Base-by-base conservation (phyloP, 78 protist genomes). In the Creolimax fragrantissima region DNA sequence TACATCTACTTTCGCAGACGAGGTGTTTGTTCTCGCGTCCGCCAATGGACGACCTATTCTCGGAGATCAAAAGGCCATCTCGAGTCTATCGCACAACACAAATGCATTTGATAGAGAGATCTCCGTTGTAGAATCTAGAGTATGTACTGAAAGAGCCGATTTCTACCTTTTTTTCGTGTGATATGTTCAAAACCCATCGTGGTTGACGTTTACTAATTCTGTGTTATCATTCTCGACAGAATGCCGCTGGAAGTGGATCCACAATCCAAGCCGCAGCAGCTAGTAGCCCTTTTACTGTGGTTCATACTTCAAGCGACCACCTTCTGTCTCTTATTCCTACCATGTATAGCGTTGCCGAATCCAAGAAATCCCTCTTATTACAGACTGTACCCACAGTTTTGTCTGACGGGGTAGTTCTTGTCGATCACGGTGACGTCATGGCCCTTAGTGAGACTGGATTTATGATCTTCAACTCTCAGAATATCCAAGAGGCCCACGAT, bases 401-500 rank as follows among this genome's bases (percentile, higher is more conserved):
- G 74, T 7, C 74, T 24, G 11, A 47, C 11, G 74, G 74, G 11
- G 74, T 47, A 11, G 37, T 11, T 47, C 74, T 47, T 11, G 74
- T 11, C 7, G 74, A 47, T 47, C 74, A 47, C 74, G 74, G 74
- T 24, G 74, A 47, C 11, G 74, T 47, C 37, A 47, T 47, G 74
- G 74, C 74, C 11, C 11, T 47, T 24, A 47, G 74, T 47, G 74
- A 47, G 74, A 47, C 11, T 47, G 74, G 74, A 47, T 47, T 47
- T 83, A 41, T 6, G 41, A 90, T 90, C 85, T 44, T 90, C 3
- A 2, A 42, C 7, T 67, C 86, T 44, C 39, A 24, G 5, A 41
- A 47, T 35, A 42, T 39, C 3, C 92, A 90, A 39, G 92, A 90
- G 5, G 92, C 85, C 43, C 85, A 90, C 42, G 92, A 90, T 36